Percentiles rank a stretch among this genome's conserved stretches.
Conservation (phyloP, 306 rosid genomes). For the Pyrus bretschneideri region DNA sequence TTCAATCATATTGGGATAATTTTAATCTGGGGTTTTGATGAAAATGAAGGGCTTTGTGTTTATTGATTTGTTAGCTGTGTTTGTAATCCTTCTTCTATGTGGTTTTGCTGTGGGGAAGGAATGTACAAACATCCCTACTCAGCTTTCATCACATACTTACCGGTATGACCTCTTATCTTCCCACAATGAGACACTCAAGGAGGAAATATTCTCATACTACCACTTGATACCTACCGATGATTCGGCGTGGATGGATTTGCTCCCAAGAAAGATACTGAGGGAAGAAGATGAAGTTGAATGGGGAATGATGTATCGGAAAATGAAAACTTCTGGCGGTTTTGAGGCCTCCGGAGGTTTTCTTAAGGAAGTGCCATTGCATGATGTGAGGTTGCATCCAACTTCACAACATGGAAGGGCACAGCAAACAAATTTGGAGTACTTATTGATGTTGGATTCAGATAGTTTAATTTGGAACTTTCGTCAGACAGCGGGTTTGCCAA, state of each 20-base stretch:
- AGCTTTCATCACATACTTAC: conserved; percentile 49
- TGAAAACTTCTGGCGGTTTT: conserved; percentile 33
- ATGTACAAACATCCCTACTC: conserved; percentile 59
- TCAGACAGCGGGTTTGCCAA: conserved; percentile 62
- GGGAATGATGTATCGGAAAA: conserved; percentile 49
- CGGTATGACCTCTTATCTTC: conserved; percentile 34
- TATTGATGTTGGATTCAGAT: conserved; percentile 71
- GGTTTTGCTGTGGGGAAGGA: conserved; percentile 42
- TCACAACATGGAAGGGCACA: conserved; percentile 55
- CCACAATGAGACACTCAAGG: conserved; percentile 49
- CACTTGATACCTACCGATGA: conserved; percentile 78
- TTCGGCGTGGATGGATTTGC: conserved; percentile 54
- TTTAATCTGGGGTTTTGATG: conserved; percentile 12
- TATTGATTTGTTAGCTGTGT: conserved; percentile 13
- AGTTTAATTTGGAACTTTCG: conserved; percentile 76
- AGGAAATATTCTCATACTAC: conserved; percentile 47
- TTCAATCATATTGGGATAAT: conserved; percentile 7
- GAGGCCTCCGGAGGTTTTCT: conserved; percentile 41
- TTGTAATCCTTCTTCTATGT: conserved; percentile 22
- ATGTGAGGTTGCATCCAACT: conserved; percentile 51
- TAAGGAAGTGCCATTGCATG: conserved; percentile 56
- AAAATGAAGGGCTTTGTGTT: conserved; percentile 32
- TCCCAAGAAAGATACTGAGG: conserved; percentile 50
- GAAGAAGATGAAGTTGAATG: conserved; percentile 47
- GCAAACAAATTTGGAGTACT: conserved; percentile 68